phyloP scores from a whole-genome alignment of 306 rosid species.

The Inga oerstediana region DNA sequence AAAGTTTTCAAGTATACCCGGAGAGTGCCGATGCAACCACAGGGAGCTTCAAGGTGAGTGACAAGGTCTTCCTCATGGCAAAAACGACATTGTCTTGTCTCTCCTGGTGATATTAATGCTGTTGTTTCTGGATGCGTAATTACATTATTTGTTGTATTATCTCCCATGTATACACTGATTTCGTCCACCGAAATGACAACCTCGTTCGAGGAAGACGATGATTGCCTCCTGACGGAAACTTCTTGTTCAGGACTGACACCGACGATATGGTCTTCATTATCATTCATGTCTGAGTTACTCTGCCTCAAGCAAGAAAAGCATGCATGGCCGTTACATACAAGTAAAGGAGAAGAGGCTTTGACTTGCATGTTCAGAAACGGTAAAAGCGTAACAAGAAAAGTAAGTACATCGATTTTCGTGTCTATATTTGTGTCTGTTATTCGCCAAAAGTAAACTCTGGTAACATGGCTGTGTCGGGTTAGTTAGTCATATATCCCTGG shows the following conservation, averaged over 20 bases:
- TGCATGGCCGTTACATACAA: not conserved
- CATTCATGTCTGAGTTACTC: not conserved
- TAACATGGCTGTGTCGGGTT: not conserved
- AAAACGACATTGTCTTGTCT: slow-evolving; percentile 27
- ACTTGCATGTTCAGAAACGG: not conserved
- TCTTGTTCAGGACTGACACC: not conserved
- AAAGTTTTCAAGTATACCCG: slow-evolving; percentile 24
- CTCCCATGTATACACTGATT: slow-evolving; percentile 2
- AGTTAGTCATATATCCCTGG: not conserved
- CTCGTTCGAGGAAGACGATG: not conserved
- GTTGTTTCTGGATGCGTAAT: not conserved
- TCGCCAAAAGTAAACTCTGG: not conserved
- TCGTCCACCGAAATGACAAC: not conserved
- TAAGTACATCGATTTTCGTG: not conserved
- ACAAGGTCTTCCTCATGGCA: slow-evolving; percentile 43
- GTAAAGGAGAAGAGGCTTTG: not conserved
- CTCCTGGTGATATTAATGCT: not conserved
- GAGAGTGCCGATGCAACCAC: slow-evolving; percentile 38
- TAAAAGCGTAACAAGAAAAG: not conserved
- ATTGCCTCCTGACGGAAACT: not conserved
- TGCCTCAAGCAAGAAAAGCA: slow-evolving; percentile 11
- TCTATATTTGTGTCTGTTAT: not conserved
- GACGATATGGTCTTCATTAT: not conserved
- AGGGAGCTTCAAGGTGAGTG: slow-evolving; percentile 38
- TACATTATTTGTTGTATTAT: not conserved